Evolutionary conservation across 176 grass and related monocot genomes (phyloP).

Genomic region (Stipa capillata): DNA sequence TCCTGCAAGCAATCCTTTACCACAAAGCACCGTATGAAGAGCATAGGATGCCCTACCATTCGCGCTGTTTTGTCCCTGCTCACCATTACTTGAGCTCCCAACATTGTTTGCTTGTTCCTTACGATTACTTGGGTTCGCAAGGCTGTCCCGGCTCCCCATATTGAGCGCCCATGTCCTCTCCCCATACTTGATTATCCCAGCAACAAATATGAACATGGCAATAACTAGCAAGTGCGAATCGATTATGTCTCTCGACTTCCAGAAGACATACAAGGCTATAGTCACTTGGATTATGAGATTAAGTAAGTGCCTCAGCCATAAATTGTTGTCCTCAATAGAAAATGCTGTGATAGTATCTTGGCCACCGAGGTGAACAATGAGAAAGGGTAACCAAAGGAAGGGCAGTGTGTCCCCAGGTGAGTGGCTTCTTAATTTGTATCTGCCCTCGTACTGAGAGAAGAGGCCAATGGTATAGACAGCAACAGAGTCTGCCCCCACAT

Average conservation of each 20-base stretch:
- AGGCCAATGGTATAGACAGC: neutral
- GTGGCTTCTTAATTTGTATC: neutral
- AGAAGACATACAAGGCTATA: neutral
- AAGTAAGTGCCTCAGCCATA: neutral
- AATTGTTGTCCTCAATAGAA: neutral
- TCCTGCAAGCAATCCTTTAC: neutral
- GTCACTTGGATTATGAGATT: neutral
- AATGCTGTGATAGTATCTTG: neutral
- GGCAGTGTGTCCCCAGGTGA: neutral
- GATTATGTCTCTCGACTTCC: neutral
- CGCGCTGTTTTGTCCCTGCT: neutral
- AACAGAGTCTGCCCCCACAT: neutral
- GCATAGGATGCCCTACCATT: neutral
- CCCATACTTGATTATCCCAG: neutral
- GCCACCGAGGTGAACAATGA: neutral
- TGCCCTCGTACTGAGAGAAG: neutral
- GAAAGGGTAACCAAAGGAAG: neutral
- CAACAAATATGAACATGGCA: neutral
- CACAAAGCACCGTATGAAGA: neutral
- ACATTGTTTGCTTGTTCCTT: no score
- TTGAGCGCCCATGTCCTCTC: neutral
- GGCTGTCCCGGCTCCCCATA: neutral
- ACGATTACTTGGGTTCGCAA: no score
- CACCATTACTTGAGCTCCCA: neutral
- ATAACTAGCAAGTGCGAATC: fast-evolving